These are phyloP conservation scores for Gonapodya prolifera DNA, from an alignment of 192 early-diverging fungal genomes.

Conservation along the genomic window DNA sequence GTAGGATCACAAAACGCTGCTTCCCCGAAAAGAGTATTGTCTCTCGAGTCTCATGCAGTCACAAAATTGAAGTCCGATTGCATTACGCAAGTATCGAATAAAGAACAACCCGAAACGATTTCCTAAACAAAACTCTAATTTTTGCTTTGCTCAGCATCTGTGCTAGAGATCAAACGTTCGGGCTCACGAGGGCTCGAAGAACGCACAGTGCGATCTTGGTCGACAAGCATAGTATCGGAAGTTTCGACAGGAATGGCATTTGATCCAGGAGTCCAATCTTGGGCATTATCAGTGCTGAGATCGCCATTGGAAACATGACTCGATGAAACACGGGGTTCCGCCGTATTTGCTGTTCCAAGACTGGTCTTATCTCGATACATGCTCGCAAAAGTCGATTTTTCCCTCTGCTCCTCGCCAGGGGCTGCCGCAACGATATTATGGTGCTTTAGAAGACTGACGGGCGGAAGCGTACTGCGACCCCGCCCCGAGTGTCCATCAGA, in stretches of 20 bases:
- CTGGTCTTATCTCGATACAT: background rate
- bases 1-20: too few species aligned
- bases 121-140: background rate
- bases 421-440: background rate
- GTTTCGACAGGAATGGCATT: too few species aligned
- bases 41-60: too few species aligned
- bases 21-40: too few species aligned
- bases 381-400: background rate
- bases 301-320: background rate
- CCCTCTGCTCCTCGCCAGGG: background rate
- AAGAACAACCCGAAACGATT: background rate
- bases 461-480: background rate
- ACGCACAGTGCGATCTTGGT: background rate
- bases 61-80: too few species aligned
- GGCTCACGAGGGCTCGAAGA: background rate
- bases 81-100: too few species aligned
- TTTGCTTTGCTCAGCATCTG: background rate
- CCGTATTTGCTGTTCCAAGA: background rate
- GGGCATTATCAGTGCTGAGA: background rate
- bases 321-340: background rate
- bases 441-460: background rate
- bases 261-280: background rate
- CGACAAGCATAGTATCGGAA: background rate
- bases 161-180: background rate
- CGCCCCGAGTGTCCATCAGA: background rate